Percentiles rank a stretch among this genome's conserved stretches.
Conservation (phyloP, 768 basidiomycete species). For the Lactarius trivialis region DNA sequence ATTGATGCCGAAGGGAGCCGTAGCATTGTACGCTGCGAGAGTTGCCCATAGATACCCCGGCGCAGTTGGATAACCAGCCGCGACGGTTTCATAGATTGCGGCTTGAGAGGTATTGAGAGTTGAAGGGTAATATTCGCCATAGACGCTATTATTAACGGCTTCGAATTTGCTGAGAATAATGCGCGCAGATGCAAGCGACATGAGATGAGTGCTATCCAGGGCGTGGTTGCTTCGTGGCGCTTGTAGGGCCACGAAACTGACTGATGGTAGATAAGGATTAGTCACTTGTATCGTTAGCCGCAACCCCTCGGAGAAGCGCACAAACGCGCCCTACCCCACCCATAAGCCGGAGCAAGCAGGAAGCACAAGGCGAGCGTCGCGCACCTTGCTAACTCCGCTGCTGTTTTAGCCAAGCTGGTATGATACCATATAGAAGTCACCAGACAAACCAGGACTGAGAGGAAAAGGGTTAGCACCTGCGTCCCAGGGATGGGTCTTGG, state of each 20-base stretch:
- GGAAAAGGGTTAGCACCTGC: not conserved
- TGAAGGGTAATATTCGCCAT: conserved; percentile 51
- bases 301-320: conserved; percentile 71
- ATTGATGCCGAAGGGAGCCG: conserved; percentile 31
- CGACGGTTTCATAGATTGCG: conserved; percentile 40
- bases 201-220: conserved; percentile 86
- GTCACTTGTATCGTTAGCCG: conserved; percentile 43
- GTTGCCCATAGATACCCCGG: conserved; percentile 67
- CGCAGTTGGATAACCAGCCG: conserved; percentile 36
- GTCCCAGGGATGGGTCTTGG: not conserved
- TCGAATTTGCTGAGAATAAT: conserved; percentile 54
- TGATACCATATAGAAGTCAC: conserved; percentile 48
- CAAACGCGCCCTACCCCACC: conserved; percentile 60
- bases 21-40: conserved; percentile 58
- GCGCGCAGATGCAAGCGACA: conserved; percentile 59
- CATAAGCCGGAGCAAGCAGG: not conserved
- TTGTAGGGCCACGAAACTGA: not conserved
- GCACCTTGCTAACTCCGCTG: conserved; percentile 44
- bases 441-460: conserved; percentile 26
- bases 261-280: not conserved
- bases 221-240: conserved; percentile 49
- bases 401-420: conserved; percentile 51
- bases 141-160: conserved; percentile 45
- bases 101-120: conserved; percentile 49
- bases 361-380: not conserved